Percentiles rank a stretch among this genome's conserved stretches.
These are phyloP conservation scores for Yarrowia yakushimensis DNA, from an alignment of 805 yeast species.

Conservation along the genomic window DNA sequence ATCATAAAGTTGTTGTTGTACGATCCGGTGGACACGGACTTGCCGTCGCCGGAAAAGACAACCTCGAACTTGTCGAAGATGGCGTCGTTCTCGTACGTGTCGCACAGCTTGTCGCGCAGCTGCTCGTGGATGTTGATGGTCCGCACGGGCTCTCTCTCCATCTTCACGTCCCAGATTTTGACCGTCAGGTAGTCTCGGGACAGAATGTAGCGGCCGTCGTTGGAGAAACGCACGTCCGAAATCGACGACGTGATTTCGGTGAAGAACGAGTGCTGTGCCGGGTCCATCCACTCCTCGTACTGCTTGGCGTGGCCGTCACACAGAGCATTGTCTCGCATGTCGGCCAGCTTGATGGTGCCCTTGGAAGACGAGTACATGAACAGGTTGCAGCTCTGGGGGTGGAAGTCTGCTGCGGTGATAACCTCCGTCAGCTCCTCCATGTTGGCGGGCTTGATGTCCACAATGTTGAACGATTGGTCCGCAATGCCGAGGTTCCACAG, in stretches of 20 bases:
- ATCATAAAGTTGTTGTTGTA: constrained; percentile 96
- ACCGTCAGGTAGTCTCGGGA: constrained; percentile 96
- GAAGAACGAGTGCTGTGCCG: constrained; percentile 88
- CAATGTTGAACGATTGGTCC: constrained; percentile 93
- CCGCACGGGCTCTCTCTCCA: constrained; percentile 93
- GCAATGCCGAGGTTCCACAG: constrained; percentile 93
- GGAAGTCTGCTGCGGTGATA: constrained; percentile 94
- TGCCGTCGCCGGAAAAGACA: constrained; percentile 88
- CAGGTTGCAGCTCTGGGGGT: constrained; percentile 85
- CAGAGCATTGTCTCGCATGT: constrained; percentile 92
- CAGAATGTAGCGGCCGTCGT: constrained; percentile 92
- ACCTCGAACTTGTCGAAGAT: constrained; percentile 98
- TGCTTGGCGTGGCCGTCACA: constrained; percentile 81
- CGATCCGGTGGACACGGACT: constrained; percentile 92
- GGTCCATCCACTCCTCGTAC: constrained; percentile 91
- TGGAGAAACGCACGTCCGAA: constrained; percentile 86
- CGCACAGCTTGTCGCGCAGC: constrained; percentile 87
- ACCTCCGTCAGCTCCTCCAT: constrained; percentile 99
- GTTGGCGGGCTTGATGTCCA: constrained; percentile 94
- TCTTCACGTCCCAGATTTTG: constrained; percentile 95
- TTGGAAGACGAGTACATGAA: constrained; percentile 94
- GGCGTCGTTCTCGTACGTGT: constrained; percentile 97
- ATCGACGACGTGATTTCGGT: constrained; percentile 95
- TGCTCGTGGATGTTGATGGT: constrained; percentile 95
- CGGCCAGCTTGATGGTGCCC: constrained; percentile 92